These are phyloP conservation scores for Babesia sp. DNA, from an alignment of 169 alveolate genomes.

Conservation along the genomic window DNA sequence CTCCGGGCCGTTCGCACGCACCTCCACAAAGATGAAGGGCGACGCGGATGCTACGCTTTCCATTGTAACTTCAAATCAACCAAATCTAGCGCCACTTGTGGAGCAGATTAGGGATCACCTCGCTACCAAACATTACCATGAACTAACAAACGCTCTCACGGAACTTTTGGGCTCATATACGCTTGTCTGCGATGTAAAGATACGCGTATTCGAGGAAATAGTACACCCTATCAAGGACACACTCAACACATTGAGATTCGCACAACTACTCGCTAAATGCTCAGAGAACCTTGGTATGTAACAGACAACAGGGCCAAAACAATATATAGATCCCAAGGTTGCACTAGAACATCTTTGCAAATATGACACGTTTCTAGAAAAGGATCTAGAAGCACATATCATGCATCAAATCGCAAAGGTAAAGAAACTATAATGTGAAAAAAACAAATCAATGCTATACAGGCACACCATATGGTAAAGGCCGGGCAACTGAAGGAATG, in stretches of 20 bases:
- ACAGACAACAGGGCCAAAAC: neutral
- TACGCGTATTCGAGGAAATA: constrained; percentile 57
- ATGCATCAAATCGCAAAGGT: constrained; percentile 72
- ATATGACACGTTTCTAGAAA: constrained; percentile 60
- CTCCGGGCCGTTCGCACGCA: too few relatives aligned
- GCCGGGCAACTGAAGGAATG: constrained; percentile 42
- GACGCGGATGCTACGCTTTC: constrained; percentile 57
- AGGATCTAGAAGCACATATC: constrained; percentile 51
- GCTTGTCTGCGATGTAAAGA: constrained; percentile 52
- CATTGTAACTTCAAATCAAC: constrained; percentile 54
- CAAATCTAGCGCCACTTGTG: constrained; percentile 44
- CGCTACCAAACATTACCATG: constrained; percentile 63
- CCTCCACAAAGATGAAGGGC: constrained; percentile 56
- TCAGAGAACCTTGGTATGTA: constrained; percentile 62
- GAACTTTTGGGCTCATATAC: constrained; percentile 18
- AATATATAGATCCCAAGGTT: constrained; percentile 45
- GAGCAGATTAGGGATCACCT: constrained; percentile 47
- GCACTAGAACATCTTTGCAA: constrained; percentile 68
- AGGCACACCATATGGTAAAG: constrained; percentile 64
- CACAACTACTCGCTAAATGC: constrained; percentile 35
- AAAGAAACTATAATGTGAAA: neutral
- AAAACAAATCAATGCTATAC: neutral
- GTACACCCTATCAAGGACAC: constrained; percentile 67
- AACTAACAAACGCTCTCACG: constrained; percentile 55
- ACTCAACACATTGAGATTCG: constrained; percentile 53